Evolutionary conservation across 495 filamentous ascomycete species (phyloP).

Genomic region (Xylaria nigripes): DNA sequence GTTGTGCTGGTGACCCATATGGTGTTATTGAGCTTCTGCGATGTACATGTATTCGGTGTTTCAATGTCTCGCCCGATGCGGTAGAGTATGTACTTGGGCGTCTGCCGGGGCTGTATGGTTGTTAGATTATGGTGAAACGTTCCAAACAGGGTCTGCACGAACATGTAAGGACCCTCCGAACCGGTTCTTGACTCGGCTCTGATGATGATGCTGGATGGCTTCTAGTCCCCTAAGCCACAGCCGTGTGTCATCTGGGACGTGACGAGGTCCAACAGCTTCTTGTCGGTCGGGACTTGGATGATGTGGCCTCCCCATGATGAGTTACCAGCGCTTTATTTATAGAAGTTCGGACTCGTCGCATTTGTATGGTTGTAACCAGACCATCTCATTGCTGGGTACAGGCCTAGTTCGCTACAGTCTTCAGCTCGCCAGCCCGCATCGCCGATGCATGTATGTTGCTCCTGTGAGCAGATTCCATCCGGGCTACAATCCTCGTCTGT

Average conservation of each 20-base stretch:
- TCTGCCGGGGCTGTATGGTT: slow-evolving; percentile 28
- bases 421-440: slow-evolving; percentile 32
- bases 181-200: slow-evolving; percentile 30
- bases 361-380: slow-evolving; percentile 32
- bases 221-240: slow-evolving; percentile 33
- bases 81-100: slow-evolving; percentile 29
- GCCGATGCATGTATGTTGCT: slow-evolving; percentile 21
- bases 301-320: slow-evolving; percentile 35
- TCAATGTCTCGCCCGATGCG: slow-evolving; percentile 28
- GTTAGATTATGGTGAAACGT: slow-evolving; percentile 35
- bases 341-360: slow-evolving; percentile 15
- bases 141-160: slow-evolving; percentile 22
- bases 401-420: slow-evolving; percentile 33
- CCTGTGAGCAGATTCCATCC: slow-evolving; percentile 28
- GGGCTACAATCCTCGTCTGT: slow-evolving; percentile 37
- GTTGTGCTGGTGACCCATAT: slow-evolving; percentile 17
- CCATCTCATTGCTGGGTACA: slow-evolving; percentile 23
- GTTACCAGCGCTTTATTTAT: slow-evolving; percentile 23
- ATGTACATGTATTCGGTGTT: slow-evolving; percentile 13
- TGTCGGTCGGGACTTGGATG: slow-evolving; percentile 27
- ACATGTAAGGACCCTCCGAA: slow-evolving; percentile 31
- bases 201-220: slow-evolving; percentile 30
- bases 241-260: slow-evolving; percentile 28
- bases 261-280: slow-evolving; percentile 27
- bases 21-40: slow-evolving; percentile 19